Evolutionary conservation across 768 basidiomycete species (phyloP), one percentile per base, ranked within the genome.

Genomic region (Collybiopsis confluens): DNA sequence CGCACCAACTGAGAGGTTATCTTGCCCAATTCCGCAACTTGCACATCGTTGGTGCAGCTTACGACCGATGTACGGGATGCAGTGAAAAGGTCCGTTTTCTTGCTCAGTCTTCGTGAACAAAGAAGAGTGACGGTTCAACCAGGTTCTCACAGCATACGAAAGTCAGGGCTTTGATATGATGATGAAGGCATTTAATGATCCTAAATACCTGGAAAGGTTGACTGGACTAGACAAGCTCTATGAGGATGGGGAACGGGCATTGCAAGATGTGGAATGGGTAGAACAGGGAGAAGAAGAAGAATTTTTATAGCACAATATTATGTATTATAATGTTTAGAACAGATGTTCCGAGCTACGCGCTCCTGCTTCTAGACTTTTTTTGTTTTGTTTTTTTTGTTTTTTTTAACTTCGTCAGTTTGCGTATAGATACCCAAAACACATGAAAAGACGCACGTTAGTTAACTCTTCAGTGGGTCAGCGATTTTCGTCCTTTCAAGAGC

Each of bases 1-100:
- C 97, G 1, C 97, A 98, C 66, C 95, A 98, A 65, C 75, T 98
- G 9, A 84, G 97, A 4, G 97, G 95, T 0, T 93, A 85, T 73
- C 77, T 98, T 2, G 83, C 85, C 4, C 87, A 92, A 57, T 99
- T 96, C 75, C 78, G 85, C 48, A 92, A 84, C 40, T 74, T 98
- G 61, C 81, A 83, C 24, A 84, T 99, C 55, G 83, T 86, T 0
- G 97, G 96, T 0, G 83, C 88, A 2, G 91, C 93, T 1, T 99
- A 89, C 64, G 80, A 86, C 51, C 73, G 77, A 52, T 99, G 96
- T 66, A 96, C 94, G 1, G 97, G 92, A 0, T 99, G 97, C 64
- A 90, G 88, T 51, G 83, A 89, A 58, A 76, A 76, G 20, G 92
- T 92, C 55, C 58, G 82, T 68, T 44, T 51, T 27, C 16, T 42